These are phyloP conservation scores for Taiozyma sp. DNA, from an alignment of 1,139 yeast species.

Conservation along the genomic window DNA sequence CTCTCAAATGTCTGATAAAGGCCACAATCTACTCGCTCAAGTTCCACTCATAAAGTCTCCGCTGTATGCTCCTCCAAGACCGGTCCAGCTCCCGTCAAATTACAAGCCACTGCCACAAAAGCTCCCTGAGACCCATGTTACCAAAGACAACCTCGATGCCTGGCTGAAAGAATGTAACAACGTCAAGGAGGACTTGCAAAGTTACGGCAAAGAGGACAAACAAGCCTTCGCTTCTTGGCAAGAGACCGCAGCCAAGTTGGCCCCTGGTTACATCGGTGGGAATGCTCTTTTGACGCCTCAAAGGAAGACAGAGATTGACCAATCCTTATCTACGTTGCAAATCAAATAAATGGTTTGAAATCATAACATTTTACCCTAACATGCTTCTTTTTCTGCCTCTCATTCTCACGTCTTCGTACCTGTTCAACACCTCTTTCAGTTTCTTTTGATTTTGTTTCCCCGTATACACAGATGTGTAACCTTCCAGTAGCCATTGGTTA, in stretches of 20 bases:
- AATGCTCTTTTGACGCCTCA: constrained; percentile 16
- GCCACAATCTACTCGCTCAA: constrained; percentile 26
- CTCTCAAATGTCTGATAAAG: not conserved
- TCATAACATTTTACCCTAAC: constrained; percentile 54
- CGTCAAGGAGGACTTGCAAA: constrained; percentile 11
- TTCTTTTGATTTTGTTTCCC: constrained; percentile 35
- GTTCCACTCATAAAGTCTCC: constrained; percentile 58
- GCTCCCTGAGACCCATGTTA: constrained; percentile 27
- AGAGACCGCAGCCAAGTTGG: constrained; percentile 26
- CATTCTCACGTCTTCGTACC: constrained; percentile 78
- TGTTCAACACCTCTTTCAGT: constrained; percentile 48
- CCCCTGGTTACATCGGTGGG: constrained; percentile 39
- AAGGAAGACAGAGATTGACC: constrained; percentile 10
- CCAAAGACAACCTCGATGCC: constrained; percentile 20
- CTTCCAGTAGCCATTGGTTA: constrained; percentile 66
- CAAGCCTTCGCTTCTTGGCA: constrained; percentile 30
- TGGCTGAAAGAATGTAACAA: constrained; percentile 22
- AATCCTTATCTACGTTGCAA: constrained; percentile 6
- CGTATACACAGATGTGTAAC: constrained; percentile 49
- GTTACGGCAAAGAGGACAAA: constrained; percentile 24
- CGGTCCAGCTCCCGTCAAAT: constrained; percentile 48
- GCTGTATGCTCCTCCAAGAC: constrained; percentile 48
- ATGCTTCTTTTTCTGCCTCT: constrained; percentile 94
- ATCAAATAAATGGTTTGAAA: not conserved
- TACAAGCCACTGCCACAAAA: constrained; percentile 35